These are phyloP conservation scores for Hyparrhenia diplandra DNA, from an alignment of 176 grass and related monocot species.

Conservation along the genomic window DNA sequence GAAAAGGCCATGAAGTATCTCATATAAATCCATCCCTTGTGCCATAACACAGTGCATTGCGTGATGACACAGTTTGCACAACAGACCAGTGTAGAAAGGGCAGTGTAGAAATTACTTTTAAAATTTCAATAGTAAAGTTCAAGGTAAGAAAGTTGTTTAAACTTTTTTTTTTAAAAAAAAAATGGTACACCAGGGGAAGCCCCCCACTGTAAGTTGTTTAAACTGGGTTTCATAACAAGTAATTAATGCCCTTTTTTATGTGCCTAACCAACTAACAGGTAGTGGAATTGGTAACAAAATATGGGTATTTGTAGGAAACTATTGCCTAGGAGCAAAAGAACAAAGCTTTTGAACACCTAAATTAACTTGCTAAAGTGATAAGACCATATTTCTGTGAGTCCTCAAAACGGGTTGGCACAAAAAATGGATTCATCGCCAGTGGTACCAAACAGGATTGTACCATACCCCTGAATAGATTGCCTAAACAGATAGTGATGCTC, in stretches of 20 bases:
- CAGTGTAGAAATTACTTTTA: background rate
- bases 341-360: background rate
- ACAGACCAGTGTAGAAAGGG: conserved; percentile 6
- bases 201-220: too few species aligned
- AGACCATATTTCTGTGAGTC: background rate
- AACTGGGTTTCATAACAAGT: background rate
- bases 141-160: too few species aligned
- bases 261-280: background rate
- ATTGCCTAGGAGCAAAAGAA: background rate
- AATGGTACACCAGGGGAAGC: too few species aligned
- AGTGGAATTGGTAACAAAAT: background rate
- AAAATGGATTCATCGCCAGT: background rate
- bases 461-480: background rate
- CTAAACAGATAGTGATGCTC: background rate
- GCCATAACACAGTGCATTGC: conserved; percentile 12
- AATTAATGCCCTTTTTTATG: background rate
- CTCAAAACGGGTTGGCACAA: background rate
- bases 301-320: background rate
- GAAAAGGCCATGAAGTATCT: background rate
- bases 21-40: background rate
- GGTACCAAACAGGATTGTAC: background rate
- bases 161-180: too few species aligned
- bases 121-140: background rate
- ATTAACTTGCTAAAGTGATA: background rate
- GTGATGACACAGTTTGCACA: conserved; percentile 17